Evolutionary conservation across 169 alveolate genomes (phyloP).

Genomic region (Plasmodium chabaudi): DNA sequence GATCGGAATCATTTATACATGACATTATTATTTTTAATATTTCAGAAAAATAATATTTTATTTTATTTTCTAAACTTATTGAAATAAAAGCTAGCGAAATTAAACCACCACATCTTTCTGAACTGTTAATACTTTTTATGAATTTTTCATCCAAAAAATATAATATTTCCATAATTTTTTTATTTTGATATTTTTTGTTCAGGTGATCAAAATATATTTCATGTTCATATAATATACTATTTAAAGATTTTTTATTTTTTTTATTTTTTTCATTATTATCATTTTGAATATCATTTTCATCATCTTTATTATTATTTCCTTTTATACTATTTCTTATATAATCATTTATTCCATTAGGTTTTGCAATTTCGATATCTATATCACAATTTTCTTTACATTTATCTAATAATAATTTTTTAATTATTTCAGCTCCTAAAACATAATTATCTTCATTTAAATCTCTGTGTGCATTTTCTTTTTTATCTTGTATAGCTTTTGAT

Average conservation of each 20-base stretch:
- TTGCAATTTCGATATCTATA: slow-evolving; percentile 23
- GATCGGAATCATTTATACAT: slow-evolving; percentile 80
- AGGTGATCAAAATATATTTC: slow-evolving; percentile 23
- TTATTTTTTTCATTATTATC: slow-evolving; percentile 3
- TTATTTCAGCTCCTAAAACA: slow-evolving; percentile 59
- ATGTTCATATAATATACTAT: slow-evolving; percentile 33
- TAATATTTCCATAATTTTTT: slow-evolving; percentile 41
- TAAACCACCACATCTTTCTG: slow-evolving; percentile 70
- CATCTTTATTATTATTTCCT: neutral
- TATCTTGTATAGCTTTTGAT: slow-evolving; percentile 19
- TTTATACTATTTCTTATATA: neutral
- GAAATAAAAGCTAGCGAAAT: slow-evolving; percentile 70
- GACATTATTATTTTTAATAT: slow-evolving; percentile 49
- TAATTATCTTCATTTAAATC: slow-evolving; percentile 38
- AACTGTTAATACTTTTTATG: slow-evolving; percentile 29
- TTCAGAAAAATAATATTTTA: slow-evolving; percentile 48
- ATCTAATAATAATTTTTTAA: slow-evolving; percentile 59
- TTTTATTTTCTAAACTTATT: slow-evolving; percentile 46
- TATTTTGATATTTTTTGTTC: slow-evolving; percentile 52
- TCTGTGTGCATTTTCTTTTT: slow-evolving; percentile 1
- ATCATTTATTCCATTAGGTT: slow-evolving; percentile 5
- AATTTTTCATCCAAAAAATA: slow-evolving; percentile 37
- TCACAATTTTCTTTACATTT: slow-evolving; percentile 57
- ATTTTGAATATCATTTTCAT: neutral
- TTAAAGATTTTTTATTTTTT: slow-evolving; percentile 24